phyloP scores from a whole-genome alignment of 371 early-diverging fungal species.

The Actinomucor elegans region DNA sequence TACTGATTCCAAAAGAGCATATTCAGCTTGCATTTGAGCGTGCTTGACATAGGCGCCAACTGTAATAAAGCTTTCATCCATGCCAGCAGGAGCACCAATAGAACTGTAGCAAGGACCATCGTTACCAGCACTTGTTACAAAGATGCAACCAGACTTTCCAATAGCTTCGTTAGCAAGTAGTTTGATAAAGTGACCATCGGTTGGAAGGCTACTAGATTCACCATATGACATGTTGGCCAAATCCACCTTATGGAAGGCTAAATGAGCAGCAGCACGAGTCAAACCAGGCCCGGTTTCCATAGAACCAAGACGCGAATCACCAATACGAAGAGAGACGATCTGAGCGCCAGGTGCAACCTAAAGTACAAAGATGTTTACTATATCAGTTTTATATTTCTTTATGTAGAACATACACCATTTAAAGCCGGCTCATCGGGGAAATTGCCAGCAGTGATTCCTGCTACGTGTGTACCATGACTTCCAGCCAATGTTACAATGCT shows the following conservation, averaged over 20 bases:
- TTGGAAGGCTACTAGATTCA: slow-evolving; percentile 74
- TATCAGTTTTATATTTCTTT: neutral
- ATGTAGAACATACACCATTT: slow-evolving; percentile 68
- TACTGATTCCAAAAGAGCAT: slow-evolving; percentile 76
- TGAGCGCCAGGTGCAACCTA: slow-evolving; percentile 89
- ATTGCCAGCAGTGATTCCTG: slow-evolving; percentile 82
- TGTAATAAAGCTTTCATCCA: slow-evolving; percentile 68
- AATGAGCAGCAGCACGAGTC: slow-evolving; percentile 81
- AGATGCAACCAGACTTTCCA: slow-evolving; percentile 78
- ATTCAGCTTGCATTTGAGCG: slow-evolving; percentile 86
- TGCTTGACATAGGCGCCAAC: slow-evolving; percentile 93
- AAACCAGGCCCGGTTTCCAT: slow-evolving; percentile 91
- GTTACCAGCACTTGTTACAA: slow-evolving; percentile 92
- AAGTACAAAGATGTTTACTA: neutral
- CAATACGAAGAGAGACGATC: slow-evolving; percentile 92
- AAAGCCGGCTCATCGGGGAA: slow-evolving; percentile 82
- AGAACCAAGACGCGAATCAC: slow-evolving; percentile 80
- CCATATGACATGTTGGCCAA: slow-evolving; percentile 97
- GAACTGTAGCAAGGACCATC: slow-evolving; percentile 89
- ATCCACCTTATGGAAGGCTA: slow-evolving; percentile 76
- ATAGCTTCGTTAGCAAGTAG: slow-evolving; percentile 81
- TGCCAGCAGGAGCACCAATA: slow-evolving; percentile 88
- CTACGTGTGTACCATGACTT: slow-evolving; percentile 94
- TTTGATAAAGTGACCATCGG: slow-evolving; percentile 81
- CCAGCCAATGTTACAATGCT: slow-evolving; percentile 84